A percentile compares a stretch with the other conserved stretches of the same genome.
Evolutionary conservation across 2,329 filamentous ascomycete species (phyloP).

Genomic region (Cordyceps javanica): DNA sequence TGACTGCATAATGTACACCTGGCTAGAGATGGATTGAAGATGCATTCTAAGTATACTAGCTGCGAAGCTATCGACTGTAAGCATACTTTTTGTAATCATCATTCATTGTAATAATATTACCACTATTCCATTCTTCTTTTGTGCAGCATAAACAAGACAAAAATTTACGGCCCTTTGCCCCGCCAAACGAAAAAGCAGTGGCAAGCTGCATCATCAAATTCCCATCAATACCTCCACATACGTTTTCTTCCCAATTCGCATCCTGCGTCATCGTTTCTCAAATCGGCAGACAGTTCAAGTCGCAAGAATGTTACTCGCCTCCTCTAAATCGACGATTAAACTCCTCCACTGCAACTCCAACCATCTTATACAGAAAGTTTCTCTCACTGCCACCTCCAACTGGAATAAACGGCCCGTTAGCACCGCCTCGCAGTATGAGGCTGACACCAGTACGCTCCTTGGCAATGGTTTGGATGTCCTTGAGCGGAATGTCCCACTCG

Average conservation of each 20-base stretch:
- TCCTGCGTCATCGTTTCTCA: not conserved
- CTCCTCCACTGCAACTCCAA: conserved; percentile 60
- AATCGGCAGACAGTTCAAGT: not conserved
- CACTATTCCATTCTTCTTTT: not conserved
- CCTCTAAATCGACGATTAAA: conserved; percentile 56
- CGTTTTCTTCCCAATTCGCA: not conserved
- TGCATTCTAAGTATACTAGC: not conserved
- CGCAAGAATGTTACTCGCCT: conserved; percentile 22
- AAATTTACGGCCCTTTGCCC: not conserved
- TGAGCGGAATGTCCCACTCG: conserved; percentile 94
- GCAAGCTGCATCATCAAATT: not conserved
- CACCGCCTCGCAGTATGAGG: conserved; percentile 79
- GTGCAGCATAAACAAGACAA: not conserved
- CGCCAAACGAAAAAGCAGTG: not conserved
- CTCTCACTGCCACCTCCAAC: conserved; percentile 78
- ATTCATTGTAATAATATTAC: not conserved
- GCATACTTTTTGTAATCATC: not conserved
- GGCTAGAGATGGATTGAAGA: not conserved
- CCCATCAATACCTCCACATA: not conserved
- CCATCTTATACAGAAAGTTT: conserved; percentile 58
- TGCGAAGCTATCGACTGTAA: not conserved
- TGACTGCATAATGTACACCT: no score
- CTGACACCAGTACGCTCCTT: conserved; percentile 95
- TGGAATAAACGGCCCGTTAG: conserved; percentile 90
- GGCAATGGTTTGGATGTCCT: conserved; percentile 92